Base-by-base conservation (phyloP, 2,329 filamentous ascomycete species). In the Tolypocladium capitatum region DNA sequence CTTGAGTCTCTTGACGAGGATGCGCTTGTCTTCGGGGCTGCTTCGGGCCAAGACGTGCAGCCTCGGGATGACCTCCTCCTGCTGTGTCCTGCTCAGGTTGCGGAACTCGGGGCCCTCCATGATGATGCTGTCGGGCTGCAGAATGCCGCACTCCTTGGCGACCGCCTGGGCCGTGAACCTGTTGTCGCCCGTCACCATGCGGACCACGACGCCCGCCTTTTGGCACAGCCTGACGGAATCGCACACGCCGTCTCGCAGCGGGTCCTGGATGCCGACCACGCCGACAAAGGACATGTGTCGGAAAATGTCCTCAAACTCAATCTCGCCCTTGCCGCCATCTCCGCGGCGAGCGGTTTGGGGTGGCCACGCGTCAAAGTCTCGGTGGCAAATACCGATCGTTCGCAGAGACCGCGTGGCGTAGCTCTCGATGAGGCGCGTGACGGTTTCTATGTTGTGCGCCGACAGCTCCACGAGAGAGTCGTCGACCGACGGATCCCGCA, bases 131-230 rank as follows among this genome's bases (percentile, higher is more conserved):
- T 80, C 75, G 4, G 73, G 65, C 36, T 80, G 79, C 48, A 86
- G 73, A 50, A 91, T 90, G 36, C 85, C 84, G 61, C 85, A 89
- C 56, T 90, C 85, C 54, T 74, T 75, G 20, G 86, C 86, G 56
- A 91, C 91, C 21, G 86, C 83, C 61, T 84, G 78, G 1, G 86
- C 86, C 8, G 86, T 91, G 50, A 86, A 68, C 55, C 84, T 80
- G 66, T 91, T 90, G 67, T 91, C 86, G 53, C 86, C 86, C 5
- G 86, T 91, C 3, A 91, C 86, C 86, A 91, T 91, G 58, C 86
- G 83, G 18, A 90, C 84, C 51, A 83, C 76, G 11, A 91, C 85
- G 50, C 86, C 86, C 5, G 86, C 86, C 48, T 76, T 73, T 60
- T 90, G 84, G 59, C 86, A 90, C 49, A 81, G 73, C 50, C 70